A percentile compares a stretch with the other conserved stretches of the same genome.
These are phyloP conservation scores for Umbelopsis vinacea DNA, from an alignment of 192 early-diverging fungal genomes.

Conservation along the genomic window DNA sequence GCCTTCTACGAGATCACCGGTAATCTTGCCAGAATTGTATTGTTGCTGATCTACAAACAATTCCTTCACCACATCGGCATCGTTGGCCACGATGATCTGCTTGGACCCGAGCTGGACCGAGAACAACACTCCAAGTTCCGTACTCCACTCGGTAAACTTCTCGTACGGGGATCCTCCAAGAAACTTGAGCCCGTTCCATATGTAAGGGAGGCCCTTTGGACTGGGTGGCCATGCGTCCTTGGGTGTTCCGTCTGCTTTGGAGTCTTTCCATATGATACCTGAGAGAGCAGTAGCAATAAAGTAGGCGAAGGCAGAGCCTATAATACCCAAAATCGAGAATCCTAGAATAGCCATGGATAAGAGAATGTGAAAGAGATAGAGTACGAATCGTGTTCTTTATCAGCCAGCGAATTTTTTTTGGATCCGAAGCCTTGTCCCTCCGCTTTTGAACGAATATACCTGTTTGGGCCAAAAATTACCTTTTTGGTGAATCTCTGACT, in stretches of 20 bases:
- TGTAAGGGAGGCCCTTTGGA: constrained; percentile 18
- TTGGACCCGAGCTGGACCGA: constrained; percentile 34
- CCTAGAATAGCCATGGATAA: not conserved
- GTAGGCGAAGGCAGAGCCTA: not conserved
- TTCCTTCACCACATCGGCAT: constrained; percentile 23
- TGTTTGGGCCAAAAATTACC: constrained; percentile 20
- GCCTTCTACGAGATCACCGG: constrained; percentile 23
- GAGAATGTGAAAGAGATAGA: constrained; percentile 1
- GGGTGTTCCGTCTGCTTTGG: constrained; percentile 30
- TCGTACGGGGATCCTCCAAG: constrained; percentile 1
- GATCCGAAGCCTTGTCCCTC: not conserved
- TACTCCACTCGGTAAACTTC: constrained; percentile 30
- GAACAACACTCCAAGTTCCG: constrained; percentile 22
- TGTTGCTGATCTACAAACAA: constrained; percentile 30
- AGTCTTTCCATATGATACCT: constrained; percentile 26
- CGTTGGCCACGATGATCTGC: constrained; percentile 31
- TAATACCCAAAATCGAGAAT: constrained; percentile 6
- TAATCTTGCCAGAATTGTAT: constrained; percentile 27
- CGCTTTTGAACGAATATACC: not conserved
- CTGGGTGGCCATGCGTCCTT: constrained; percentile 32
- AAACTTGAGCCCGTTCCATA: constrained; percentile 25
- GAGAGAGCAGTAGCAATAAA: not conserved
- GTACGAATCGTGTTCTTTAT: not conserved
- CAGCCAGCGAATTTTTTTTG: not conserved
- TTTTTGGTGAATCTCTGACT: not conserved